Evolutionary conservation across 2,329 filamentous ascomycete species (phyloP).

Genomic region (Scedosporium boydii): DNA sequence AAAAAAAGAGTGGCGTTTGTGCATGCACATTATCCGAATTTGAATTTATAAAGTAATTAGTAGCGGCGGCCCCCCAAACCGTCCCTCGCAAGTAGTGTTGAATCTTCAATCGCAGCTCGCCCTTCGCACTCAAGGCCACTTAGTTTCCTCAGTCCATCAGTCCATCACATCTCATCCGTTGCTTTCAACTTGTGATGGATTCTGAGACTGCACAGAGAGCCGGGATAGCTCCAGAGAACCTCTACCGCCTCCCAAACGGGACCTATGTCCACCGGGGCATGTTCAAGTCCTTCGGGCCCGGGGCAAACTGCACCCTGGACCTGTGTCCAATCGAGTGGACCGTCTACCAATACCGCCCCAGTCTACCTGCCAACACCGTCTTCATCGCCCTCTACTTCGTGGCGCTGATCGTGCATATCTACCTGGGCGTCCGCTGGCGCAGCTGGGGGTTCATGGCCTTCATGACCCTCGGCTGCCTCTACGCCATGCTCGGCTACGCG

Average conservation of each 20-base stretch:
- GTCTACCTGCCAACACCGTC: slow-evolving; percentile 39
- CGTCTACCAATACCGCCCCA: slow-evolving; percentile 44
- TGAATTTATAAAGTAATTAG: no score
- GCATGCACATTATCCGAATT: no score
- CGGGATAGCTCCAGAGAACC: neutral
- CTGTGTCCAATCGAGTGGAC: slow-evolving; percentile 30
- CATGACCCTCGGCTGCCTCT: slow-evolving; percentile 46
- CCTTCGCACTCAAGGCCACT: no score
- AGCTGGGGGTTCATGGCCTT: slow-evolving; percentile 37
- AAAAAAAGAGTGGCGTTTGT: no score
- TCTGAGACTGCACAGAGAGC: neutral
- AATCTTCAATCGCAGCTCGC: no score
- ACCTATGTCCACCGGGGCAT: slow-evolving; percentile 1
- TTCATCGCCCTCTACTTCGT: slow-evolving; percentile 41
- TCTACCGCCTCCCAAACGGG: neutral
- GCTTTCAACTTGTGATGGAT: neutral
- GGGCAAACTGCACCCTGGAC: slow-evolving; percentile 28
- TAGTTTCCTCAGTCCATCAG: no score
- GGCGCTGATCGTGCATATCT: slow-evolving; percentile 32
- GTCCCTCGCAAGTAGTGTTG: no score
- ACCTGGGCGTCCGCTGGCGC: slow-evolving; percentile 34
- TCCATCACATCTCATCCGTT: neutral
- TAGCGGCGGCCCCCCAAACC: no score
- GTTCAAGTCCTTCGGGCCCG: slow-evolving; percentile 6
- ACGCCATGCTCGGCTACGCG: slow-evolving; percentile 54